Evolutionary conservation across 202 grass and related monocot species (phyloP).

Genomic region (Setaria viridis): DNA sequence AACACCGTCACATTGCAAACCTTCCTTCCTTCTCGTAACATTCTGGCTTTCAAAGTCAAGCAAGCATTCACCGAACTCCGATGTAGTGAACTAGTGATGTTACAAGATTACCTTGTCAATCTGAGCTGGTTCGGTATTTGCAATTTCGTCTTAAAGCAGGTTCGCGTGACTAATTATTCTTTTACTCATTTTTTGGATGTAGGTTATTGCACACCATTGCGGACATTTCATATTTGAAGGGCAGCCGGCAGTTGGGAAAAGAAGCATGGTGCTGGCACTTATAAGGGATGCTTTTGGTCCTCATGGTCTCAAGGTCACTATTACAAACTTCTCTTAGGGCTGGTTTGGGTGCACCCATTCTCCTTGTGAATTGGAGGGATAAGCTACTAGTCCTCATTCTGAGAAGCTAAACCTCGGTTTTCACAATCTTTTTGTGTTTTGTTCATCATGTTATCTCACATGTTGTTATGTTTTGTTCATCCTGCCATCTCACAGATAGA

Average conservation of each 20-base stretch:
- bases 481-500: conserved; percentile 44
- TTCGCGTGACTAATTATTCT: background rate
- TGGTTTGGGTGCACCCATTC: no score
- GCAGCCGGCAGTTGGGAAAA: conserved; percentile 53
- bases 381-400: conserved; percentile 2
- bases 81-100: background rate
- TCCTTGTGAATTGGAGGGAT: no score
- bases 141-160: background rate
- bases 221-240: conserved; percentile 72
- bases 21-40: background rate
- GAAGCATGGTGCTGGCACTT: conserved; percentile 66
- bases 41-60: background rate
- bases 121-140: background rate
- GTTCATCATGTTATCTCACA: background rate
- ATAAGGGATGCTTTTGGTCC: conserved; percentile 60
- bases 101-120: background rate
- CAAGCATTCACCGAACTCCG: background rate
- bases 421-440: background rate
- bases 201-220: conserved; percentile 38
- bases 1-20: background rate
- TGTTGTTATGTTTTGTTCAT: background rate
- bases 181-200: background rate
- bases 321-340: background rate
- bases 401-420: background rate
- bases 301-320: conserved; percentile 52